These are phyloP conservation scores for Linum lewisii DNA, from an alignment of 345 rosid species.

Conservation along the genomic window DNA sequence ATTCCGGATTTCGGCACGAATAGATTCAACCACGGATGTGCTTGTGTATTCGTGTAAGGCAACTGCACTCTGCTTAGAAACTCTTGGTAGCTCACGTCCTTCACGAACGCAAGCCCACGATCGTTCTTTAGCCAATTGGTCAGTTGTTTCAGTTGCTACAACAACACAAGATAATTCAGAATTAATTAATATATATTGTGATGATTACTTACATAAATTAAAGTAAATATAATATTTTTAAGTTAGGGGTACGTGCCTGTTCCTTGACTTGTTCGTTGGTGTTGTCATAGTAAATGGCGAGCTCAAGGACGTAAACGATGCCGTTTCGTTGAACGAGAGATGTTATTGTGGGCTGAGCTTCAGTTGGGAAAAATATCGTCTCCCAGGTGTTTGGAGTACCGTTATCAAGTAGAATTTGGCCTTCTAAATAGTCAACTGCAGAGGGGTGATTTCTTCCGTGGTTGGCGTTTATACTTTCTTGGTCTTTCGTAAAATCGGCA, in stretches of 20 bases:
- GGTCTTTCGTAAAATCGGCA: slow-evolving; percentile 9
- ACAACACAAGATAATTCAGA: not conserved
- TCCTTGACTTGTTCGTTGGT: not conserved
- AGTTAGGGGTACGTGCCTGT: slow-evolving; percentile 3
- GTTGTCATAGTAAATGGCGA: slow-evolving; percentile 9
- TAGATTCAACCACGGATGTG: slow-evolving; percentile 26
- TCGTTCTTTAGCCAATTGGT: not conserved
- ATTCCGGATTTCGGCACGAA: slow-evolving; percentile 18
- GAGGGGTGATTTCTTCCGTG: not conserved
- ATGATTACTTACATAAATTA: not conserved
- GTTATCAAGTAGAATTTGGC: slow-evolving; percentile 16
- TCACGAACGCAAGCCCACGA: not conserved
- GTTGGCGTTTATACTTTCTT: slow-evolving; percentile 13
- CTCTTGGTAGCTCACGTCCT: slow-evolving; percentile 5
- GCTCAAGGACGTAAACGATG: slow-evolving; percentile 15
- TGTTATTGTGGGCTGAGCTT: slow-evolving; percentile 6
- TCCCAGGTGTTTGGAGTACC: slow-evolving; percentile 21
- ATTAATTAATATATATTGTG: too few species aligned
- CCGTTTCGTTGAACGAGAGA: slow-evolving; percentile 13
- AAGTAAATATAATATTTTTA: not conserved
- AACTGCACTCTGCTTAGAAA: slow-evolving; percentile 15
- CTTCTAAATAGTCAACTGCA: slow-evolving; percentile 18
- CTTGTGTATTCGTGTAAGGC: not conserved
- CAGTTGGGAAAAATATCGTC: slow-evolving; percentile 10
- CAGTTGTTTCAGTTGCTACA: slow-evolving; percentile 4